Base-by-base conservation (phyloP, 768 basidiomycete species). In the Mycena sanguinolenta region DNA sequence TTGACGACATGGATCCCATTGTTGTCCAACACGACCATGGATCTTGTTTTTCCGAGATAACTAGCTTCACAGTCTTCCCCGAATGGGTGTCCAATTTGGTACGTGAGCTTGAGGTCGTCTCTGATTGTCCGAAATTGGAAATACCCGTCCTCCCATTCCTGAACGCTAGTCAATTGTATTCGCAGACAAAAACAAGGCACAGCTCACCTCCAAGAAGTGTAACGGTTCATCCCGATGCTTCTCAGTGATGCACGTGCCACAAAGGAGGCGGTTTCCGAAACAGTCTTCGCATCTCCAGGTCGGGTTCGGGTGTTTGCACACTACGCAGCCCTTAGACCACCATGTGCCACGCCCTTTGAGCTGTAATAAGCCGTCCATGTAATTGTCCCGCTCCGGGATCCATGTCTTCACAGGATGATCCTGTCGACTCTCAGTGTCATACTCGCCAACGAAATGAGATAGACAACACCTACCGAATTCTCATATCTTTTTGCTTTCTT, bases 1-100 rank as follows among this genome's bases (percentile, higher is more conserved):
- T 61, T 14, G 3, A 79, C 17, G 0, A 25, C 14, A 50, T 79
- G 79, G 7, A 79, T 59, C 7, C 72, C 72, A 53, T 77, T 77
- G 21, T 57, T 65, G 38, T 76, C 57, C 19, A 79, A 52, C 1
- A 79, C 73, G 25, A 74, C 53, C 23, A 79, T 63, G 5, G 58
- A 65, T 5, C 55, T 39, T n/a, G 44, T 21, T n/a, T 17, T 21
- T 4, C 44, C 19, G 6, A 46, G 2, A 55, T 7, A 9, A 23
- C 27, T 16, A 70, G 10, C 63, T 10, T 67, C 58, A 57, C 77
- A 77, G 6, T 55, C 30, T 6, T 57, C 53, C 6, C 63, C 59
- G 7, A 38, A 27, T 7, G 39, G 50, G 54, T 79, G 78, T 1
- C 78, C 78, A 5, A 79, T 44, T 49, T 74, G 75, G 19, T 75